Base-by-base conservation (phyloP, 768 basidiomycete genomes). In the Auricularia auricula-judae region DNA sequence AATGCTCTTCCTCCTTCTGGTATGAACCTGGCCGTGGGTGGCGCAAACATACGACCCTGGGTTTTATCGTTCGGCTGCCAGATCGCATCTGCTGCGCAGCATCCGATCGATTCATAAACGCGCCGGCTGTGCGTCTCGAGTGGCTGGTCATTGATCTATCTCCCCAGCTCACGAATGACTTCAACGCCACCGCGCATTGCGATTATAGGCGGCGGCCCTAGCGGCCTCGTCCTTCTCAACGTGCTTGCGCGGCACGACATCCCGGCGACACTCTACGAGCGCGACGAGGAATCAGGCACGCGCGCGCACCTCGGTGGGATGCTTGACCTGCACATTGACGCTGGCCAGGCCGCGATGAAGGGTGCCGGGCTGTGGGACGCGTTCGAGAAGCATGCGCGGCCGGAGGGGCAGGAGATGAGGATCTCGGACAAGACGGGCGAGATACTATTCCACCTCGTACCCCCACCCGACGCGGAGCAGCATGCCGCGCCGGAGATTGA, bases 141-240 rank as follows among this genome's bases (percentile, higher is more conserved):
- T 42, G 39, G 39, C 39, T 42, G 8, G 39, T 42, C 39, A 7
- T 14, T 29, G 29, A 7, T 42, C 39, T 42, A 8, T 7, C 39
- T 42, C 39, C 39, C 29, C 29, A 29, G 29, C 29, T 29, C 29
- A 29, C 29, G 0, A 29, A 29, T 29, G 29, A 29, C 29, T 29
- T 29, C 29, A 29, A 29, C 39, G 7, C 39, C 18, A 12, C 47
- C 47, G 69, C 47, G 47, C 21, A 51, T 51, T 51, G 47, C 47
- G 10, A 71, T 74, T 34, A 56, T 72, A 34, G 72, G 72, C 18
- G 72, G 69, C 3, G 73, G 73, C n/a, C 70, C 70, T 3, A 66
- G 70, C 16, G 73, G 73, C 16, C 70, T 74, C 44, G 47, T 66
- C 16, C 67, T 74, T 34, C 71, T 72, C 18, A 67, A 69, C 14